A percentile compares a stretch with the other conserved stretches of the same genome.
Conservation (phyloP, 2,329 filamentous ascomycete genomes). For the Elsinoe fawcettii region DNA sequence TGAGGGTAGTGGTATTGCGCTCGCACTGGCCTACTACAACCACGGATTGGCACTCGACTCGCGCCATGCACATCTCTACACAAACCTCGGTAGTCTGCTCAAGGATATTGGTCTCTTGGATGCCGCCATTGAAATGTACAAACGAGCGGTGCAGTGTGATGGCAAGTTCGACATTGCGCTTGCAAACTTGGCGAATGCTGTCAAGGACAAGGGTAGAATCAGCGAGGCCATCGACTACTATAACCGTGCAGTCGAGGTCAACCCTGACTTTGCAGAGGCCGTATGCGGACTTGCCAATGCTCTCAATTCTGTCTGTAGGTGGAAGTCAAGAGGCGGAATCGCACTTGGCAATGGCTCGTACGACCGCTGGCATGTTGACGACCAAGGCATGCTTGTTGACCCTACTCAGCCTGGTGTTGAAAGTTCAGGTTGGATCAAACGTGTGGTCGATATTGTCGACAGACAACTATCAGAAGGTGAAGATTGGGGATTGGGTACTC, state of each 20-base stretch:
- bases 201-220: slow-evolving; percentile 91
- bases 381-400: slow-evolving; percentile 73
- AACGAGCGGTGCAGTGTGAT: slow-evolving; percentile 86
- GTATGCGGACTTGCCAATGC: slow-evolving; percentile 93
- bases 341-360: slow-evolving; percentile 62
- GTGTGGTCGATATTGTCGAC: slow-evolving; percentile 82
- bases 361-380: slow-evolving; percentile 91
- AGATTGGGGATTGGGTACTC: slow-evolving; percentile 68
- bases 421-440: slow-evolving; percentile 74
- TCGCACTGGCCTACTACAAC: slow-evolving; percentile 90
- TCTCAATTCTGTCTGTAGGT: slow-evolving; percentile 92
- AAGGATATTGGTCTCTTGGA: slow-evolving; percentile 94
- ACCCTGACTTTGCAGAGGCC: slow-evolving; percentile 91
- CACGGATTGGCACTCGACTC: slow-evolving; percentile 82
- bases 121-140: slow-evolving; percentile 92
- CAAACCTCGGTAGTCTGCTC: slow-evolving; percentile 86
- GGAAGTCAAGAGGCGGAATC: slow-evolving; percentile 82
- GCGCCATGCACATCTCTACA: slow-evolving; percentile 91
- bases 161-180: slow-evolving; percentile 93
- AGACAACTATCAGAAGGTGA: slow-evolving; percentile 83
- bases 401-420: slow-evolving; percentile 52
- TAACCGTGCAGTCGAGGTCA: slow-evolving; percentile 79
- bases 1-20: slow-evolving; percentile 76
- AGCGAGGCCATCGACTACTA: slow-evolving; percentile 90
- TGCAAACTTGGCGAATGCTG: slow-evolving; percentile 92